A percentile compares a stretch with the other conserved stretches of the same genome.
Conservation (phyloP, 352 stramenopile species). For the Pythium rhizo-oryzae region DNA sequence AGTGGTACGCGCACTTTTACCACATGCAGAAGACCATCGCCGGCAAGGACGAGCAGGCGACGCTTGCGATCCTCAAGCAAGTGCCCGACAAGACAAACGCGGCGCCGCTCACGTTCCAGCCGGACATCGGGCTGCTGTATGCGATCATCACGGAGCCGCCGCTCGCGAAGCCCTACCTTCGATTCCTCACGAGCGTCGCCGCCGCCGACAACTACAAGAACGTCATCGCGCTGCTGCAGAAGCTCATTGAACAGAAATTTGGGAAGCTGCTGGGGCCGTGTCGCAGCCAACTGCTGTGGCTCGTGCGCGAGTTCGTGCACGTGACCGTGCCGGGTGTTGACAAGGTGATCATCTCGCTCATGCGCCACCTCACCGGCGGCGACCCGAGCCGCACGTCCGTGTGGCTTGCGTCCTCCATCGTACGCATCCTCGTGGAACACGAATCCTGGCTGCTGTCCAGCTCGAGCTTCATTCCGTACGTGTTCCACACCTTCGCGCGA, state of each 20-base stretch:
- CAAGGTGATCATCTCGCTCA: slow-evolving; percentile 73
- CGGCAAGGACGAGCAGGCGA: slow-evolving; percentile 60
- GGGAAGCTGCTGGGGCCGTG: slow-evolving; percentile 74
- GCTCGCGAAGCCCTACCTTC: slow-evolving; percentile 74
- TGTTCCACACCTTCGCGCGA: slow-evolving; percentile 79
- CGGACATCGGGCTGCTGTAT: slow-evolving; percentile 80
- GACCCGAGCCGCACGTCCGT: slow-evolving; percentile 72
- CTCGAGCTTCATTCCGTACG: slow-evolving; percentile 76
- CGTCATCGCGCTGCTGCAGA: slow-evolving; percentile 75
- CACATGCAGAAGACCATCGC: slow-evolving; percentile 85
- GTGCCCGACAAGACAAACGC: slow-evolving; percentile 35
- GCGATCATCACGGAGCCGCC: slow-evolving; percentile 72
- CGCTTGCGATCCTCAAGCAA: slow-evolving; percentile 67
- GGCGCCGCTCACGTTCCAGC: slow-evolving; percentile 66
- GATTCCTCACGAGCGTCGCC: slow-evolving; percentile 68
- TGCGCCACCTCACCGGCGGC: slow-evolving; percentile 70
- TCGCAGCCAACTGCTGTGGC: slow-evolving; percentile 78
- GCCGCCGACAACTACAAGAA: slow-evolving; percentile 71
- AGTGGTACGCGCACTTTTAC: slow-evolving; percentile 88
- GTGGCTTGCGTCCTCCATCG: slow-evolving; percentile 79
- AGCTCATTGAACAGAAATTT: slow-evolving; percentile 85
- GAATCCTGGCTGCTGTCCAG: slow-evolving; percentile 75
- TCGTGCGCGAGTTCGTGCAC: slow-evolving; percentile 81
- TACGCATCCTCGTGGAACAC: slow-evolving; percentile 79
- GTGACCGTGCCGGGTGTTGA: slow-evolving; percentile 69